Evolutionary conservation across 805 yeast species (phyloP).

Genomic region (Starmera amethionina): DNA sequence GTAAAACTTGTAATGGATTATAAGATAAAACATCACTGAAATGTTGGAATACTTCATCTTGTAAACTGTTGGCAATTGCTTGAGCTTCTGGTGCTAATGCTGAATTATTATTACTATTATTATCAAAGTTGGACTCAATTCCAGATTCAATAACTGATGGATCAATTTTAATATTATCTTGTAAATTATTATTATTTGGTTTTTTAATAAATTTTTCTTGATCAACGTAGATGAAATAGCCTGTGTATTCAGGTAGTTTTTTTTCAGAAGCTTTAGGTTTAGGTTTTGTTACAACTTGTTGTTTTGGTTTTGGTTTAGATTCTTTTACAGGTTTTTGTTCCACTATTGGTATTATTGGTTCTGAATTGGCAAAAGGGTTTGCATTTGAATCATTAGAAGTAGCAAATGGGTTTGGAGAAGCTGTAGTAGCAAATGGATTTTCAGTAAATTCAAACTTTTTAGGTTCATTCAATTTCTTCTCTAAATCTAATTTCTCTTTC

Average conservation of each 20-base stretch:
- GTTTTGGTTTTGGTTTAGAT: constrained; percentile 17
- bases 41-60: constrained; percentile 62
- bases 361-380: constrained; percentile 14
- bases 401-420: constrained; percentile 24
- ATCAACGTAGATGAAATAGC: constrained; percentile 62
- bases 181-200: constrained; percentile 34
- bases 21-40: constrained; percentile 68
- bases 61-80: constrained; percentile 40
- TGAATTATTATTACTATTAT: too few species aligned
- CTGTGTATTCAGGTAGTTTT: constrained; percentile 46
- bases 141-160: constrained; percentile 34
- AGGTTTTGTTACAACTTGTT: constrained; percentile 17
- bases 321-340: constrained; percentile 19
- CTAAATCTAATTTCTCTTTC: constrained; percentile 26
- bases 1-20: constrained; percentile 78
- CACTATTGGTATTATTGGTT: constrained; percentile 2
- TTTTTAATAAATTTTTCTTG: constrained; percentile 52
- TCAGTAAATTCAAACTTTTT: constrained; percentile 32
- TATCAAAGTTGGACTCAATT: constrained; percentile 11
- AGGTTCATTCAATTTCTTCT: constrained; percentile 33
- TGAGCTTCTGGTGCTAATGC: constrained; percentile 33
- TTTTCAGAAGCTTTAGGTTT: constrained; percentile 11
- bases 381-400: constrained; percentile 9
- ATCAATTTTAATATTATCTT: constrained; percentile 46
- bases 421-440: constrained; percentile 23